Evolutionary conservation across 371 early-diverging fungal genomes (phyloP), one percentile per base, ranked within the genome.

Genomic region (Apophysomyces trapeziformis): DNA sequence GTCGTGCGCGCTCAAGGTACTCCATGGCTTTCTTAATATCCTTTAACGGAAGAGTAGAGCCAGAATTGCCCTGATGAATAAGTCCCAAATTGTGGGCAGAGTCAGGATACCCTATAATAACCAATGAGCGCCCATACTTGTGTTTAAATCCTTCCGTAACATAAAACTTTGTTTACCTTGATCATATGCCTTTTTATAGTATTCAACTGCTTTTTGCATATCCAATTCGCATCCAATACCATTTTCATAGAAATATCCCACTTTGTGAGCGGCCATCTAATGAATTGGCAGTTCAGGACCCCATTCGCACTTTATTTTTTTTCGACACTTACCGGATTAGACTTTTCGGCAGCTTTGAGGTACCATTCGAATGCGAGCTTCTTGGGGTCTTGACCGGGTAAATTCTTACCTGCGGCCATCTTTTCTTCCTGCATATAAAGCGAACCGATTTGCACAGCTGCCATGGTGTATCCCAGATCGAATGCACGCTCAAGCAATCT

Each of bases 221-320:
- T 80, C 73, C 62, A 69, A 69, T 45, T 74, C 69, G 58, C 79
- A 80, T 35, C 83, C 83, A 66, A 76, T 68, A 4, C 77, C 83
- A 57, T 73, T 70, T 38, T 87, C 87, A 7, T 74, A 79, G 64
- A 85, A 79, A 75, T 78, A 87, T 8, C 74, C 87, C 5, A 77
- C 47, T 64, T 87, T 87, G 70, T 87, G 87, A 70, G 78, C 78
- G 0, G 85, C 87, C 87, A 87, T 87, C 83, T 83, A 69, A 44
- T 36, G 43, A 50, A 54, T 8, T 54, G 7, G 14, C 38, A 12
- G 5, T 43, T 32, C 14, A 44, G 44, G 32, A 38, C 59, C 60
- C 6, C 43, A 7, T 37, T 45, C 32, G 2, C 32, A 26, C 32
- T 26, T 26, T 26, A 26, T 35, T 46, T 16, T 12, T 37, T 13